Base-by-base conservation (phyloP, 225 moss, liverwort and hornwort species). In the Straminergon stramineum region DNA sequence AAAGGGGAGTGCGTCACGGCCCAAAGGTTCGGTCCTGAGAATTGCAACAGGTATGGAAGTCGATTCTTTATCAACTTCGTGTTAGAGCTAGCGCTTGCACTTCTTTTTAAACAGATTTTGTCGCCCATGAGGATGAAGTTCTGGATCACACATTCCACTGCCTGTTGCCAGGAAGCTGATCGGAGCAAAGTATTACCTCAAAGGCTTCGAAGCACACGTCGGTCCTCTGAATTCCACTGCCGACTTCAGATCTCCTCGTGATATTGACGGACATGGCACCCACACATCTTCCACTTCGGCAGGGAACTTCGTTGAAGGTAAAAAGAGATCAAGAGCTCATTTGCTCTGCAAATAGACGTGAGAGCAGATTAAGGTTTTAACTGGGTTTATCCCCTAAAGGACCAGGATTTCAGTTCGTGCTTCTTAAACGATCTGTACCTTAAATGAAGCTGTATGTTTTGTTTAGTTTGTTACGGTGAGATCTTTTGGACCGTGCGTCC, bases 221-320 rank as follows among this genome's bases (percentile, higher is more conserved):
- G 95, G 95, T 20, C 88, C 85, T 19, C 64, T 97, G 68, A 95
- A 97, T 87, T 39, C 71, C 39, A 52, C 85, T 32, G 95, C 86
- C 35, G 95, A 96, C 55, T 95, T 55, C 70, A 87, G 85, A 34
- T 98, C 96, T 60, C 92, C 92, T 69, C 93, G 97, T 74, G 97
- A 97, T 39, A 11, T n/a, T 3, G 95, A 97, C 31, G 97, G 98
- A 39, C 98, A 98, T 87, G 98, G 98, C 60, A 97, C 97, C 21
- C 98, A 98, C 89, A 98, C 98, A 30, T 65, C 94, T 53, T 94
- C 98, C 66, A 97, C 98, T 32, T 92, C 94, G 43, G 95, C 91
- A 17, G 97, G 97, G 4, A 95, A 88, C 76, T 97, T 92, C 84
- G 93, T 94, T 45, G 39, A 69, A 85, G 87, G 90, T 91, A 93